A percentile compares a stretch with the other conserved stretches of the same genome.
phyloP scores from a whole-genome alignment of 768 basidiomycete genomes.

The Boletus eberwhitei region DNA sequence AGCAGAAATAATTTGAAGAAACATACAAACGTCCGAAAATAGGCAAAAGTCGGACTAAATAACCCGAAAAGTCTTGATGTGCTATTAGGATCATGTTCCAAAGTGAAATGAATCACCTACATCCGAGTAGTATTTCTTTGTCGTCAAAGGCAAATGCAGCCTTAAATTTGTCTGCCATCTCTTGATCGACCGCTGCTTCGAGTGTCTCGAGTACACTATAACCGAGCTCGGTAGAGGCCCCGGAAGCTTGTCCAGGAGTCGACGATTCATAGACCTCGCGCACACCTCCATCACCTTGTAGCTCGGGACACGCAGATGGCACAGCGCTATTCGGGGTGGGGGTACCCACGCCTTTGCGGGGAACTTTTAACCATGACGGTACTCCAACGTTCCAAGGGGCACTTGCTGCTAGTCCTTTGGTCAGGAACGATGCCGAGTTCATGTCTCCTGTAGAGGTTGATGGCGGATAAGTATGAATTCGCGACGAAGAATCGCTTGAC shows the following conservation, averaged over 20 bases:
- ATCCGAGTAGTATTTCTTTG: slow-evolving; percentile 81
- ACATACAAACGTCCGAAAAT: slow-evolving; percentile 85
- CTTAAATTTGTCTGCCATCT: slow-evolving; percentile 73
- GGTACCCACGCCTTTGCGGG: slow-evolving; percentile 39
- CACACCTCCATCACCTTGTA: slow-evolving; percentile 38
- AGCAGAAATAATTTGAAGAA: slow-evolving; percentile 92
- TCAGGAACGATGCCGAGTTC: slow-evolving; percentile 34
- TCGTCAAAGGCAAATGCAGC: slow-evolving; percentile 83
- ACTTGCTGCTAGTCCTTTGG: slow-evolving; percentile 40
- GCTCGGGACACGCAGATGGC: slow-evolving; percentile 14
- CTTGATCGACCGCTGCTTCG: slow-evolving; percentile 56
- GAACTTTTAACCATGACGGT: slow-evolving; percentile 65
- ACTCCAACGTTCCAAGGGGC: slow-evolving; percentile 61
- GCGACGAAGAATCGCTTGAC: slow-evolving; percentile 27
- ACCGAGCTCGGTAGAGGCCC: slow-evolving; percentile 55
- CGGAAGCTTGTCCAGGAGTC: slow-evolving; percentile 16
- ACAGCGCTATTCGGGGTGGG: slow-evolving; percentile 29
- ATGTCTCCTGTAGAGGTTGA: slow-evolving; percentile 53
- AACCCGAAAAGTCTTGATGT: slow-evolving; percentile 82
- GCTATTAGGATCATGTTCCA: slow-evolving; percentile 5
- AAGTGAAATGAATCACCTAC: slow-evolving; percentile 47
- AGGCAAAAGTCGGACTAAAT: slow-evolving; percentile 86
- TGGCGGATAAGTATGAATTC: slow-evolving; percentile 80
- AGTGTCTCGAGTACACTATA: slow-evolving; percentile 83
- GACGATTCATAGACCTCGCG: slow-evolving; percentile 51